These are phyloP conservation scores for Stemphylium vesicarium DNA, from an alignment of 2,329 filamentous ascomycete species.

Conservation along the genomic window DNA sequence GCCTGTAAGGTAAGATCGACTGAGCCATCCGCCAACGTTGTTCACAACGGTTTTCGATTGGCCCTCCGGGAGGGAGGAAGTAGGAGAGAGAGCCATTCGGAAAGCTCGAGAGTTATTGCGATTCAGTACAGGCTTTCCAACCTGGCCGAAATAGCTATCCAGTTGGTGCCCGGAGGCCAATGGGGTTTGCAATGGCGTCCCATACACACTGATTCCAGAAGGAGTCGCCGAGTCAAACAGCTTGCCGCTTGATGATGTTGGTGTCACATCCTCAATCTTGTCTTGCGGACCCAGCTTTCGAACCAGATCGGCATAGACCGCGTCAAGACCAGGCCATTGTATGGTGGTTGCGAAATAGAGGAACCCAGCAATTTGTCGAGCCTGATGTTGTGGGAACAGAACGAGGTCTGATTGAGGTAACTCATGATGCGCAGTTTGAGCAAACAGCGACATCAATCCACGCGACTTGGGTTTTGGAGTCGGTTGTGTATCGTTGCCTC, in stretches of 20 bases:
- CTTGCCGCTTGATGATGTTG: conserved; percentile 27
- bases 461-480: conserved; percentile 30
- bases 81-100: conserved; percentile 39
- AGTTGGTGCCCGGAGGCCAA: conserved; percentile 30
- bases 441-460: conserved; percentile 39
- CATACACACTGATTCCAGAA: conserved; percentile 45
- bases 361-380: conserved; percentile 57
- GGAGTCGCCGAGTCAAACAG: conserved; percentile 35
- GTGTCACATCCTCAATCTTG: conserved; percentile 16
- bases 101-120: conserved; percentile 40
- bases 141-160: conserved; percentile 46
- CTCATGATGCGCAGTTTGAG: conserved; percentile 26
- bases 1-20: conserved; percentile 61
- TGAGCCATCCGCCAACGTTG: conserved; percentile 60
- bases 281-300: conserved; percentile 43
- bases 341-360: conserved; percentile 58
- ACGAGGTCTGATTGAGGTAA: conserved; percentile 34
- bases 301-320: conserved; percentile 47
- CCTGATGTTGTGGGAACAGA: conserved; percentile 44
- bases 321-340: conserved; percentile 56
- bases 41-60: conserved; percentile 19
- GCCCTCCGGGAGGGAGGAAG: conserved; percentile 17
- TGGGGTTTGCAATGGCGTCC: conserved; percentile 49
- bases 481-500: conserved; percentile 25
- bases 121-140: conserved; percentile 30